Percentiles rank a stretch among this genome's conserved stretches.
Evolutionary conservation across 2,329 filamentous ascomycete species (phyloP).

Genomic region (Aureobasidium sp.): DNA sequence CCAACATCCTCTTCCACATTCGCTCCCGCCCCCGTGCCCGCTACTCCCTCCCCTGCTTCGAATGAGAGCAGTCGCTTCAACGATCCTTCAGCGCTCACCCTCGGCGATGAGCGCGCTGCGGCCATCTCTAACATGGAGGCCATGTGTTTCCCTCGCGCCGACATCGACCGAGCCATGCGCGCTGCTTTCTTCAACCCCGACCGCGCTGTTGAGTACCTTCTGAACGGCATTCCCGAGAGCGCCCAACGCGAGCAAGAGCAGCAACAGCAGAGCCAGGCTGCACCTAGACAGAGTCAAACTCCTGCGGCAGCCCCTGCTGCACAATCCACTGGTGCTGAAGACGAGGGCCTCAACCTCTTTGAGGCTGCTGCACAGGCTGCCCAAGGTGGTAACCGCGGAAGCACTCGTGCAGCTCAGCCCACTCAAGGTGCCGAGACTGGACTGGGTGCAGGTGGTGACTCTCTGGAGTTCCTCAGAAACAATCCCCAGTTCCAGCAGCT

Average conservation of each 20-base stretch:
- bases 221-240: slow-evolving; percentile 86
- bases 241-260: slow-evolving; percentile 62
- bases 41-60: slow-evolving; percentile 44
- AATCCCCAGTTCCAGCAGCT: slow-evolving; percentile 98
- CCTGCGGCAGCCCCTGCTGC: slow-evolving; percentile 33
- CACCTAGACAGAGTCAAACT: slow-evolving; percentile 20
- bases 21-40: slow-evolving; percentile 43
- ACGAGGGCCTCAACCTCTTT: slow-evolving; percentile 77
- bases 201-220: slow-evolving; percentile 90
- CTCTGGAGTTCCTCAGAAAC: slow-evolving; percentile 83
- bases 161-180: slow-evolving; percentile 91
- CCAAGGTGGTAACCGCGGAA: slow-evolving; percentile 40
- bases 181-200: slow-evolving; percentile 96
- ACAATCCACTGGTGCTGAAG: slow-evolving; percentile 42
- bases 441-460: slow-evolving; percentile 44
- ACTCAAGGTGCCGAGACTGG: slow-evolving; percentile 35
- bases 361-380: slow-evolving; percentile 80
- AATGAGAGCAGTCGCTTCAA: slow-evolving; percentile 47
- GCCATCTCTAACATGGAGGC: slow-evolving; percentile 90
- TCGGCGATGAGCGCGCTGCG: slow-evolving; percentile 73
- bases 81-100: slow-evolving; percentile 74
- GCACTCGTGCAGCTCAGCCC: slow-evolving; percentile 31
- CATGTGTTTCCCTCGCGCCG: slow-evolving; percentile 86
- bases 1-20: slow-evolving; percentile 48
- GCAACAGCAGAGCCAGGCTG: slow-evolving; percentile 9